These are phyloP conservation scores for Cardamine chenopodiifolia DNA, from an alignment of 345 rosid species.

Conservation along the genomic window DNA sequence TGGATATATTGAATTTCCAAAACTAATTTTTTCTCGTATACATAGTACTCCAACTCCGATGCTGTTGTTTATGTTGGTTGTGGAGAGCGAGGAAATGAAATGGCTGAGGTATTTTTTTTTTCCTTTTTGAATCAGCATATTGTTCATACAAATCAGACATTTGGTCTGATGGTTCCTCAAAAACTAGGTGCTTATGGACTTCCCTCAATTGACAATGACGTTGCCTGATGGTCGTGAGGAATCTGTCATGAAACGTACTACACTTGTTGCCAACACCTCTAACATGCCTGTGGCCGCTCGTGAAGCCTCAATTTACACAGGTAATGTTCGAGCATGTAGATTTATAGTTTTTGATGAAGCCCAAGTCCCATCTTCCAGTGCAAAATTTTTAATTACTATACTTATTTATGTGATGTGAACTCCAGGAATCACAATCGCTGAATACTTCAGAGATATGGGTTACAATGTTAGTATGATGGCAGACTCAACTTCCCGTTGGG, in stretches of 20 bases:
- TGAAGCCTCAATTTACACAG: constrained; percentile 99
- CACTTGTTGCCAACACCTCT: constrained; percentile 98
- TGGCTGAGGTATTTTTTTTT: constrained; percentile 81
- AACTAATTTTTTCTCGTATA: constrained; percentile 29
- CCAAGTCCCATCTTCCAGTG: constrained; percentile 10
- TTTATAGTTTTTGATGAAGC: constrained; percentile 19
- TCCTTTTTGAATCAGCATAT: constrained; percentile 22
- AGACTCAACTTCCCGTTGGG: constrained; percentile 99
- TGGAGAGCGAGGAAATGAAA: constrained; percentile 99
- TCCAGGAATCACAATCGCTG: constrained; percentile 97
- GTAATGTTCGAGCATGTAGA: constrained; percentile 45
- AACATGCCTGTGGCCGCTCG: constrained; percentile 99
- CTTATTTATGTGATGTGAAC: constrained; percentile 5
- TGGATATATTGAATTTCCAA: constrained; percentile 21
- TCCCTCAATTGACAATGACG: constrained; percentile 99
- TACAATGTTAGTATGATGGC: constrained; percentile 99
- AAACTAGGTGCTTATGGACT: constrained; percentile 96
- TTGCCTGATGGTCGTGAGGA: constrained; percentile 99
- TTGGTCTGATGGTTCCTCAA: constrained; percentile 27
- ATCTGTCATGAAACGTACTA: constrained; percentile 99
- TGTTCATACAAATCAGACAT: neutral
- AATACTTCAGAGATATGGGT: constrained; percentile 99
- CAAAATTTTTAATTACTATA: neutral
- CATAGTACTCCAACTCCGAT: constrained; percentile 98
- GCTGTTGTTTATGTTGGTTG: constrained; percentile 99